phyloP scores from a whole-genome alignment of 2,329 filamentous ascomycete genomes.

The Claviceps purpurea region DNA sequence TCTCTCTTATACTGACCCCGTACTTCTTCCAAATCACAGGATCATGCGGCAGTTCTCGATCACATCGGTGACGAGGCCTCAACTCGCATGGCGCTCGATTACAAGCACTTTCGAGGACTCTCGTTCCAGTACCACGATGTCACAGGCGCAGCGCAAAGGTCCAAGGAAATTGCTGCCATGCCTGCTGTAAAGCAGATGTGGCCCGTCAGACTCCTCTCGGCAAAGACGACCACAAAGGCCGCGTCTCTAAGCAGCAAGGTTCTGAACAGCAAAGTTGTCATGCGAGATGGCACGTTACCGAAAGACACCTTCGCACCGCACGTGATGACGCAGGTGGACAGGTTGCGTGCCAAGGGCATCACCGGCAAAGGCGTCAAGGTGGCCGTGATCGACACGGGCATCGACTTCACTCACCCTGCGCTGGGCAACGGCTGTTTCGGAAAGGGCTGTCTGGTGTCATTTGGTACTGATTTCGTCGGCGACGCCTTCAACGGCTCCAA shows the following conservation, averaged over 20 bases:
- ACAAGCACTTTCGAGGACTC: slow-evolving; percentile 38
- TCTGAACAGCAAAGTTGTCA: not conserved
- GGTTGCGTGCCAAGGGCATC: slow-evolving; percentile 33
- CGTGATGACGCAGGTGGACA: no score
- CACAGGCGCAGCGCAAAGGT: slow-evolving; percentile 28
- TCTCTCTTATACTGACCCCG: no score
- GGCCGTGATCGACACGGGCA: slow-evolving; percentile 39
- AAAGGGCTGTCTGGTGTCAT: slow-evolving; percentile 27
- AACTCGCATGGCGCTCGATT: slow-evolving; percentile 33
- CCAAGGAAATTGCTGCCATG: slow-evolving; percentile 25
- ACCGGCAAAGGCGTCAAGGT: slow-evolving; percentile 39
- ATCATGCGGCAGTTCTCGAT: slow-evolving; percentile 1
- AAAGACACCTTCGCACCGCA: slow-evolving; percentile 31
- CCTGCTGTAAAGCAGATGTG: slow-evolving; percentile 35
- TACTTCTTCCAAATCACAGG: not conserved
- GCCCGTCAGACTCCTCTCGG: slow-evolving; percentile 28
- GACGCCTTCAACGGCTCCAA: slow-evolving; percentile 18
- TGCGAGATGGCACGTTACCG: slow-evolving; percentile 11
- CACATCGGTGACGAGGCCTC: slow-evolving; percentile 15
- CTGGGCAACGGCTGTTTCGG: slow-evolving; percentile 37
- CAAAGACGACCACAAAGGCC: slow-evolving; percentile 27
- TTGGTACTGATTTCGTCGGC: slow-evolving; percentile 30
- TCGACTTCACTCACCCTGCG: slow-evolving; percentile 49
- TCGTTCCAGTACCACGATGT: slow-evolving; percentile 38
- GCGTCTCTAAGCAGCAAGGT: slow-evolving; percentile 25